phyloP scores from a whole-genome alignment of 2,329 filamentous ascomycete species.

The Xylariomycetidae sp. region DNA sequence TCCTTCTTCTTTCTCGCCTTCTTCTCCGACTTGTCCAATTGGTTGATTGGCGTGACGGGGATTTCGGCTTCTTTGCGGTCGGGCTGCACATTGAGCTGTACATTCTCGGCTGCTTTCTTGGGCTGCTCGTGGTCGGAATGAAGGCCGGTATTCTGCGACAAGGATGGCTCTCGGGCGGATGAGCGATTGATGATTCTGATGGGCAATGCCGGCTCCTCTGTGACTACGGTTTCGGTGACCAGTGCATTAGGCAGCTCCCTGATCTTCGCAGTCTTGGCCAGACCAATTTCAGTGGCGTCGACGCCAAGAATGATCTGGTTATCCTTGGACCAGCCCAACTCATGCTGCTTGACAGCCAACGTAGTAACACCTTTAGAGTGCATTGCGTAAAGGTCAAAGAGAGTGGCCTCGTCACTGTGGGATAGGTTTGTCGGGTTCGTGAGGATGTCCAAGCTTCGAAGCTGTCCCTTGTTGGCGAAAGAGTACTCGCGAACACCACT shows the following conservation, averaged over 20 bases:
- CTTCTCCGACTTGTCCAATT: constrained; percentile 27
- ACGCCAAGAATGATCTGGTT: constrained; percentile 79
- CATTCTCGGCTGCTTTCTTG: constrained; percentile 20
- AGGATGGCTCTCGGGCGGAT: constrained; percentile 22
- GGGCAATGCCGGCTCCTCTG: constrained; percentile 32
- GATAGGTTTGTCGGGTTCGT: constrained; percentile 60
- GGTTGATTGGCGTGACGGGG: constrained; percentile 21
- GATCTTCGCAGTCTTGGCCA: constrained; percentile 70
- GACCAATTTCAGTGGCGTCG: constrained; percentile 67
- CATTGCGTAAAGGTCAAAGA: constrained; percentile 96
- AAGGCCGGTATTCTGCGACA: constrained; percentile 12
- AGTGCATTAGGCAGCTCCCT: constrained; percentile 44
- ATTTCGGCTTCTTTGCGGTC: constrained; percentile 25
- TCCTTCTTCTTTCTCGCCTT: constrained; percentile 33
- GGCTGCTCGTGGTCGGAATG: constrained; percentile 17
- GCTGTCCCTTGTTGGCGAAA: constrained; percentile 75
- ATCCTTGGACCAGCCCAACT: constrained; percentile 86
- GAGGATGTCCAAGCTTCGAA: constrained; percentile 87
- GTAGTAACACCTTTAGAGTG: constrained; percentile 96
- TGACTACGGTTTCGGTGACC: constrained; percentile 38
- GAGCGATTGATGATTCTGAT: constrained; percentile 19
- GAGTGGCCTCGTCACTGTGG: constrained; percentile 60
- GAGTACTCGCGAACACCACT: constrained; percentile 95
- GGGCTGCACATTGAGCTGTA: constrained; percentile 6
- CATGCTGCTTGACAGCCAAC: constrained; percentile 75